Evolutionary conservation across 2,329 filamentous ascomycete genomes (phyloP), one percentile per base, ranked within the genome.

Genomic region (Helminthosporium solani): DNA sequence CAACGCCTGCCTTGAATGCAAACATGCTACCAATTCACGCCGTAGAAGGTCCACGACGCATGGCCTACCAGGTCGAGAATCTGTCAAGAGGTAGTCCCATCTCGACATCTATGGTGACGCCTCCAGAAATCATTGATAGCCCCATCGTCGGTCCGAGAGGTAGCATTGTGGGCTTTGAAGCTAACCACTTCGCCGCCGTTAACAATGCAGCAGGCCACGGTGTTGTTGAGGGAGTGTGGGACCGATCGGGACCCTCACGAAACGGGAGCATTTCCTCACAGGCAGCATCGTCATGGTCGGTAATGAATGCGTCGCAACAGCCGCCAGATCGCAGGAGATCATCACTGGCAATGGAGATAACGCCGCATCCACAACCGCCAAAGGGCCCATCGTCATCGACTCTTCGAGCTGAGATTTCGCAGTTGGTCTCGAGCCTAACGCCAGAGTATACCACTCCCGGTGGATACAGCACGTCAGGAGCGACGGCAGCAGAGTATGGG

Each of bases 121-220:
- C 64, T 21, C 54, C 61, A 8, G 63, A 65, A 42, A 57, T 60
- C 7, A 58, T 57, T 25, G 61, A 59, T 34, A 66, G 63, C 42
- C 64, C 64, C 2, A 51, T 56, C 33, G 46, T 58, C 12, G 54
- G 56, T 12, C 47, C 46, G 20, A 47, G 40, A 30, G 49, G 44
- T 19, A 38, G 34, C 14, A 21, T 40, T 8, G 46, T 44, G 2
- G 49, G 47, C 14, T 37, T 42, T 18, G 40, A 52, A 37, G 46
- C 46, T 3, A 44, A 25, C 30, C 46, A 42, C 33, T 40, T 52
- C 42, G 38, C 33, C n/a, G 33, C 44, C 14, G 49, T 42, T 19
- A 47, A 47, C 15, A 21, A 50, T 39, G 28, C 50, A 40, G 25
- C 37, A 37, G 42, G 48, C 18, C 54, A 56, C 18, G 53, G 47